Conservation (phyloP, 371 early-diverging fungal genomes). For the Mucor saturninus region DNA sequence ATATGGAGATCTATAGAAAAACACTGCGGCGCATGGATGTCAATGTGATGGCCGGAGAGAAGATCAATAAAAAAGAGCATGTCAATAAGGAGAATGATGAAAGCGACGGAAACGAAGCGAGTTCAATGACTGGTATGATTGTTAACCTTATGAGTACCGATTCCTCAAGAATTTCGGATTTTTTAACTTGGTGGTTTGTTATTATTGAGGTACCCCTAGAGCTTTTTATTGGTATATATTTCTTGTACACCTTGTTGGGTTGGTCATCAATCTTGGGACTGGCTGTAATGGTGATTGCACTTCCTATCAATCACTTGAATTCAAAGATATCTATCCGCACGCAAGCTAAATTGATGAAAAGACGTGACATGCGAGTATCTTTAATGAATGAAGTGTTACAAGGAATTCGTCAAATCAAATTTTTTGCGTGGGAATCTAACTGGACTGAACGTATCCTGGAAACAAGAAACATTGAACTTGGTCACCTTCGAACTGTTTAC, state of each 20-base stretch:
- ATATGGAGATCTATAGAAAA: constrained; percentile 62
- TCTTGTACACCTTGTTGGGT: constrained; percentile 46
- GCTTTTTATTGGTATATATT: no score
- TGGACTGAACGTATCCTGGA: constrained; percentile 47
- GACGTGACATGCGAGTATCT: constrained; percentile 50
- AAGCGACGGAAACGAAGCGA: background rate
- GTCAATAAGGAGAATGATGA: constrained; percentile 11
- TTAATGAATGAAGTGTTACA: constrained; percentile 56
- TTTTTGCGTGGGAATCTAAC: constrained; percentile 61
- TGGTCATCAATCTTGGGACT: constrained; percentile 41
- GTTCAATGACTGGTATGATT: constrained; percentile 67
- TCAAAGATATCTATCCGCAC: constrained; percentile 42
- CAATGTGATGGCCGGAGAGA: constrained; percentile 24
- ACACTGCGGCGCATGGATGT: constrained; percentile 44
- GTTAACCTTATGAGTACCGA: constrained; percentile 90
- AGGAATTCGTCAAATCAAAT: constrained; percentile 68
- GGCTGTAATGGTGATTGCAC: constrained; percentile 47
- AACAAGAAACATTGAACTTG: constrained; percentile 53
- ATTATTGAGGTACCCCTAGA: constrained; percentile 28
- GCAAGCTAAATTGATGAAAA: constrained; percentile 51
- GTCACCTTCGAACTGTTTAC: constrained; percentile 32
- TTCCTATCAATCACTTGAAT: constrained; percentile 52
- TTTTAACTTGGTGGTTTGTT: constrained; percentile 58
- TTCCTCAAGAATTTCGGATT: constrained; percentile 65
- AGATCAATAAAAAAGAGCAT: constrained; percentile 19